Conservation (phyloP, 2,329 filamentous ascomycete species). For the Aquanectria penicillioides region DNA sequence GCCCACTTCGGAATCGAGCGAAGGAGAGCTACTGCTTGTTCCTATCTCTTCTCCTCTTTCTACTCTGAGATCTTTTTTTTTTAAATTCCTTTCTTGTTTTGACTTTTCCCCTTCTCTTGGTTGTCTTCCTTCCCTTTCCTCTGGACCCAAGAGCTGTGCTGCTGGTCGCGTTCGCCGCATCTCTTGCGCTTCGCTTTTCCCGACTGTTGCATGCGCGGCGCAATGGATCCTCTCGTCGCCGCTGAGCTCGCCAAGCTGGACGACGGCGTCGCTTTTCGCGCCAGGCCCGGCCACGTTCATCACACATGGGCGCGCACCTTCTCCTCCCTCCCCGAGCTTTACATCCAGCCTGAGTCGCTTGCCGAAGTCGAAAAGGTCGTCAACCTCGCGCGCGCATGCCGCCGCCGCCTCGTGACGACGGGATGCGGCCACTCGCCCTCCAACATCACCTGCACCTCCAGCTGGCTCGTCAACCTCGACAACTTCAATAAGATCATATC, state of each 20-base stretch:
- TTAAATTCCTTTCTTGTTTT: too few relatives aligned
- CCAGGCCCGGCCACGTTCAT: conserved; percentile 77
- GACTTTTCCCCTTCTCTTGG: background rate
- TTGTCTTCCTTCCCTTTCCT: conserved; percentile 21
- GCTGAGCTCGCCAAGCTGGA: conserved; percentile 46
- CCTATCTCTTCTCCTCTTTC: background rate
- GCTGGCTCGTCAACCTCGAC: conserved; percentile 95
- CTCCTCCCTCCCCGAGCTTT: conserved; percentile 88
- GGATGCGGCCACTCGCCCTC: conserved; percentile 93
- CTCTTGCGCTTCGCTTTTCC: too few relatives aligned
- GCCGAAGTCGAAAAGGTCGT: conserved; percentile 86
- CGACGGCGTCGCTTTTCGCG: conserved; percentile 76
- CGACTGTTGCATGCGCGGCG: conserved; percentile 22
- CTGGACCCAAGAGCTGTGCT: too few relatives aligned
- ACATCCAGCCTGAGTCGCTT: conserved; percentile 83
- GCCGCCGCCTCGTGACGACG: conserved; percentile 84
- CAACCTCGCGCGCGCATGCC: conserved; percentile 80
- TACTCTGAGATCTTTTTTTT: background rate
- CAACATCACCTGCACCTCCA: conserved; percentile 89
- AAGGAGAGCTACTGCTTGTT: conserved; percentile 1
- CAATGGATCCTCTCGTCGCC: conserved; percentile 50
- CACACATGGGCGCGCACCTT: conserved; percentile 96
- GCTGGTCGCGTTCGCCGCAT: too few relatives aligned
- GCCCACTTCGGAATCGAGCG: conserved; percentile 20
- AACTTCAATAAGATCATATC: conserved; percentile 77